A percentile compares a stretch with the other conserved stretches of the same genome.
Evolutionary conservation across 78 protist genomes (phyloP).

Genomic region (Dictyostelium intermedium): DNA sequence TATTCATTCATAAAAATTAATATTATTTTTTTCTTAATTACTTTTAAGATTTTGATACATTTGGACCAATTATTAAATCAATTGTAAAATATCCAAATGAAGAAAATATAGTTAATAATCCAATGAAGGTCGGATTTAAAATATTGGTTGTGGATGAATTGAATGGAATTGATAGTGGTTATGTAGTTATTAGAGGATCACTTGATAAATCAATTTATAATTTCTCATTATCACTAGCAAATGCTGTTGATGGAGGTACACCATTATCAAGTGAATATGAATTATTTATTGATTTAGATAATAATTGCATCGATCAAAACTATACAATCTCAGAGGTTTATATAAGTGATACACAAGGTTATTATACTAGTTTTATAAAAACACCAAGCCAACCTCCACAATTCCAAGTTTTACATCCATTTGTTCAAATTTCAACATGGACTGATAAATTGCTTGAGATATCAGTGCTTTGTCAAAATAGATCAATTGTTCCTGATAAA

Average conservation of each 20-base stretch:
- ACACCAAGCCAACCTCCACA: neutral
- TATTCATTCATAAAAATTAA: neutral
- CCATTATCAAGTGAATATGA: neutral
- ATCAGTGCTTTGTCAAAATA: neutral
- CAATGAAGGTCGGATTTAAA: neutral
- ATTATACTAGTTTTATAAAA: neutral
- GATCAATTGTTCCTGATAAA: neutral
- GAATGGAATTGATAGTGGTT: neutral
- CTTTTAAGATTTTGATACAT: neutral
- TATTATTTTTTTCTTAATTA: neutral
- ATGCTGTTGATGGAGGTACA: neutral
- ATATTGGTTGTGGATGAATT: neutral
- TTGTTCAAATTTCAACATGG: neutral
- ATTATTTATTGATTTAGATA: neutral
- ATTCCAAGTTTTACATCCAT: neutral
- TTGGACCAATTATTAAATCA: neutral
- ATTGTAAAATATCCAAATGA: neutral
- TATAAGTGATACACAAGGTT: neutral
- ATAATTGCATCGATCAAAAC: neutral
- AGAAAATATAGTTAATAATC: neutral
- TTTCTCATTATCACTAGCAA: neutral
- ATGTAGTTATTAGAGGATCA: neutral
- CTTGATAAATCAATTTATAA: neutral
- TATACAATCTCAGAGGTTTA: neutral
- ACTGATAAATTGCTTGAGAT: neutral